phyloP scores from a whole-genome alignment of 352 stramenopile species.

The Discostella stelligera region DNA sequence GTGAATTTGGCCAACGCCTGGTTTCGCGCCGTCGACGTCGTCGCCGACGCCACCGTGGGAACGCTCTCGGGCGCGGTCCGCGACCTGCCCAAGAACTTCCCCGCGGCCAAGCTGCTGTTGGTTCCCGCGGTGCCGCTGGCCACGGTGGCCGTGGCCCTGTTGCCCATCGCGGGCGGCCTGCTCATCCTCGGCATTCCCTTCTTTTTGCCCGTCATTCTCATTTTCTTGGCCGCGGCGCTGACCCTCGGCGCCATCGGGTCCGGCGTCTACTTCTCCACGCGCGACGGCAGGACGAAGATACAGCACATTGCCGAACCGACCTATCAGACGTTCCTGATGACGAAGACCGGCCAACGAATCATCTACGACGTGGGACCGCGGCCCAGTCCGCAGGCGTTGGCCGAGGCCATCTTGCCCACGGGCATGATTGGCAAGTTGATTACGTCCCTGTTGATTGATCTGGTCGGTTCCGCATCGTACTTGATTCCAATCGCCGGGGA shows the following conservation, averaged over 20 bases:
- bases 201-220: slow-evolving; percentile 63
- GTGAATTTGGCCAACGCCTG: slow-evolving; percentile 56
- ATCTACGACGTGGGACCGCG: slow-evolving; percentile 77
- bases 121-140: slow-evolving; percentile 62
- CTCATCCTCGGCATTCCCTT: slow-evolving; percentile 63
- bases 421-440: slow-evolving; percentile 68
- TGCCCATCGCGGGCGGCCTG: slow-evolving; percentile 59
- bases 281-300: slow-evolving; percentile 47
- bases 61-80: slow-evolving; percentile 4
- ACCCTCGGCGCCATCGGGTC: slow-evolving; percentile 14
- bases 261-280: slow-evolving; percentile 56
- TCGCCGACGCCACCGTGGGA: slow-evolving; percentile 35
- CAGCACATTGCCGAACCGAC: slow-evolving; percentile 42
- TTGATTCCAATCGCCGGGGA: slow-evolving; percentile 88
- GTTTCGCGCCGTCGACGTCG: slow-evolving; percentile 66
- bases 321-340: slow-evolving; percentile 60
- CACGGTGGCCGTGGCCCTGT: slow-evolving; percentile 36
- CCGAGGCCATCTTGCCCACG: slow-evolving; percentile 56
- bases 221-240: slow-evolving; percentile 23
- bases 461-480: slow-evolving; percentile 87
- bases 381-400: slow-evolving; percentile 63
- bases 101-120: slow-evolving; percentile 52
- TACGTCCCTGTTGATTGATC: slow-evolving; percentile 85
- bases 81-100: slow-evolving; percentile 44
- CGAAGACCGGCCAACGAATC: slow-evolving; percentile 62